A percentile compares a stretch with the other conserved stretches of the same genome.
Evolutionary conservation across 192 early-diverging fungal genomes (phyloP).

Genomic region (Gonapodya sp.): DNA sequence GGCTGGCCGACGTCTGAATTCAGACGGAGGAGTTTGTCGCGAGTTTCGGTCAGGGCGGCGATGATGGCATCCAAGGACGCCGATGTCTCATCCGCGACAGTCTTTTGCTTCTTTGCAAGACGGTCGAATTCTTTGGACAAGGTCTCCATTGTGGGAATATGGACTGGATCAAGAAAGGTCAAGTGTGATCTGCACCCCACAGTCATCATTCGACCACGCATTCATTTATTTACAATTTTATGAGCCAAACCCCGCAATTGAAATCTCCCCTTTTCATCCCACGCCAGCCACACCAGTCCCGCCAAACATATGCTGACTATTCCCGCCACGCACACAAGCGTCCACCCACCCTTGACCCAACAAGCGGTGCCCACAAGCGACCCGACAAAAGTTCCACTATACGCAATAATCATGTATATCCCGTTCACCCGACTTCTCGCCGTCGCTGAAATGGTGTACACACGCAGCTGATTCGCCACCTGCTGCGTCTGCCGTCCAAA

Average conservation of each 20-base stretch:
- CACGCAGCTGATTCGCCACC: neutral
- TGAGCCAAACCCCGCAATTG: too few relatives aligned
- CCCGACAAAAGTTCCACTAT: slow-evolving; percentile 5
- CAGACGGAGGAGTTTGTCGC: neutral
- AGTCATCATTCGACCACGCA: too few relatives aligned
- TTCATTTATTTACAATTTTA: too few relatives aligned
- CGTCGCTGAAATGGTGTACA: neutral
- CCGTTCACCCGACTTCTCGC: neutral
- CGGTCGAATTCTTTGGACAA: neutral
- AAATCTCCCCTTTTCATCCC: neutral
- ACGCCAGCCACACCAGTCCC: neutral
- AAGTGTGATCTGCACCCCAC: too few relatives aligned
- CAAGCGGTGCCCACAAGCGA: neutral
- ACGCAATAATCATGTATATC: slow-evolving; percentile 1
- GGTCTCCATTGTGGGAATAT: neutral
- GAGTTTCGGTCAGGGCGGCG: neutral
- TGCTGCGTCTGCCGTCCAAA: neutral
- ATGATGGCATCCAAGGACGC: neutral
- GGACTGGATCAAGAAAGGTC: too few relatives aligned
- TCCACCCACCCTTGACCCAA: neutral
- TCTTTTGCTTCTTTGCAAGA: slow-evolving; percentile 10
- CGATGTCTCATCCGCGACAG: slow-evolving; percentile 2
- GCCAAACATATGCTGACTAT: neutral
- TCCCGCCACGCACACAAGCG: slow-evolving; percentile 3
- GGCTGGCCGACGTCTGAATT: neutral